A percentile compares a stretch with the other conserved stretches of the same genome.
phyloP scores from a whole-genome alignment of 495 filamentous ascomycete species.

The Haplographium delicatum region DNA sequence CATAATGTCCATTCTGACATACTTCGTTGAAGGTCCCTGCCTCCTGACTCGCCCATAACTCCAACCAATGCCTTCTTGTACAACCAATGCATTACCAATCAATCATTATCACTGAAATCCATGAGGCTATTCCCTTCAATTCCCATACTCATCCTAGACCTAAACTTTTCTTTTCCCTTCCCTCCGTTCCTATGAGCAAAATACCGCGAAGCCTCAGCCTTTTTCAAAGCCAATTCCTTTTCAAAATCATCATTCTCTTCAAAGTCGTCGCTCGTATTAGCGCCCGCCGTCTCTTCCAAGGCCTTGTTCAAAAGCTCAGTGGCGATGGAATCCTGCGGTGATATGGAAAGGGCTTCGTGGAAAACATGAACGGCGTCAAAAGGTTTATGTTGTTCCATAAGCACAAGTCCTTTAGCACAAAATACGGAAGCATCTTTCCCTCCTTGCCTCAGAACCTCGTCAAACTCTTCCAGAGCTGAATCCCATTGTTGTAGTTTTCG shows the following conservation, averaged over 20 bases:
- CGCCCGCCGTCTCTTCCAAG: slow-evolving; percentile 56
- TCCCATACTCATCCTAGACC: slow-evolving; percentile 14
- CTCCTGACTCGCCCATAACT: no score
- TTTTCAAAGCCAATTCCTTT: slow-evolving; percentile 15
- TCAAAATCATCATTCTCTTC: slow-evolving; percentile 30
- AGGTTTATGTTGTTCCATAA: slow-evolving; percentile 60
- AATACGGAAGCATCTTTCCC: slow-evolving; percentile 68
- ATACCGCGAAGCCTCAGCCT: slow-evolving; percentile 14
- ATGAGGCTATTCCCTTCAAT: slow-evolving; percentile 24
- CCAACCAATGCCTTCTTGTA: neutral
- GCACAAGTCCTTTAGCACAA: slow-evolving; percentile 67
- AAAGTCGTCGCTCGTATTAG: slow-evolving; percentile 3
- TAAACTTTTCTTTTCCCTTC: slow-evolving; percentile 21
- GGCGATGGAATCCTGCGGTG: slow-evolving; percentile 65
- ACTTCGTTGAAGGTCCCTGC: no score
- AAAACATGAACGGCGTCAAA: slow-evolving; percentile 62
- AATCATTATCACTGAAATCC: slow-evolving; percentile 27
- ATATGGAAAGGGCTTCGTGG: slow-evolving; percentile 69
- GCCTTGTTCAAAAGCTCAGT: slow-evolving; percentile 71
- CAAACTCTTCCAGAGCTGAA: slow-evolving; percentile 71
- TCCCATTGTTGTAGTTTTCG: slow-evolving; percentile 64
- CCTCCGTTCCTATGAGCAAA: slow-evolving; percentile 2
- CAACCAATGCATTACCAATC: neutral
- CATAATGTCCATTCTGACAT: no score
- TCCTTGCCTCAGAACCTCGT: slow-evolving; percentile 73